phyloP scores from a whole-genome alignment of 2,329 filamentous ascomycete genomes.

The Penicillium concentricum region DNA sequence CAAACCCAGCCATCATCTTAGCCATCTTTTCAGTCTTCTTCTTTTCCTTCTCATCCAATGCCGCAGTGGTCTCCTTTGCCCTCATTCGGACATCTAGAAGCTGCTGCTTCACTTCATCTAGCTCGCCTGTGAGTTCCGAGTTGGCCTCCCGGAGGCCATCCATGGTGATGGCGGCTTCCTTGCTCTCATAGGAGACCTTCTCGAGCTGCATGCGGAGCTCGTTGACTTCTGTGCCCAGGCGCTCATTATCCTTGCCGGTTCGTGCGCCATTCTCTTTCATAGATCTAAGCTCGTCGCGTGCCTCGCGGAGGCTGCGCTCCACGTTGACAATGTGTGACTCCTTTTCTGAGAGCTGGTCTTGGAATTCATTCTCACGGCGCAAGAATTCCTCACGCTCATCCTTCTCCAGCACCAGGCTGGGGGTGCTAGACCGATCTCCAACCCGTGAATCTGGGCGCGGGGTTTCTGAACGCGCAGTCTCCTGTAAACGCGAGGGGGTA shows the following conservation, averaged over 20 bases:
- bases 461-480: constrained; percentile 56
- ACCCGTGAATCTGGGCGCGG: constrained; percentile 63
- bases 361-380: constrained; percentile 90
- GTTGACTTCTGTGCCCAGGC: constrained; percentile 79
- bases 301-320: constrained; percentile 77
- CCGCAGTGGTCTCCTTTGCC: constrained; percentile 86
- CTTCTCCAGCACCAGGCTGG: constrained; percentile 84
- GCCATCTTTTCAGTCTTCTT: constrained; percentile 99
- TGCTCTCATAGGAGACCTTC: constrained; percentile 91
- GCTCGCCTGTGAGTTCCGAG: constrained; percentile 81
- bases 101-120: constrained; percentile 95
- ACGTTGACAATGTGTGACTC: constrained; percentile 76
- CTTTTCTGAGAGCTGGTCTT: constrained; percentile 92
- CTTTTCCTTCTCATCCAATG: constrained; percentile 95
- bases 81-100: constrained; percentile 95
- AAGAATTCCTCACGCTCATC: constrained; percentile 97
- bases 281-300: constrained; percentile 79
- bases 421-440: constrained; percentile 82
- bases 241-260: constrained; percentile 86
- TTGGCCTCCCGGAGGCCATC: constrained; percentile 96
- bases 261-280: constrained; percentile 84
- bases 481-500: constrained; percentile 43
- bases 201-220: constrained; percentile 96
- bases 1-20: constrained; percentile 99
- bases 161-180: constrained; percentile 97